These are phyloP conservation scores for Arachis monticola DNA, from an alignment of 331 rosid species.

Conservation along the genomic window DNA sequence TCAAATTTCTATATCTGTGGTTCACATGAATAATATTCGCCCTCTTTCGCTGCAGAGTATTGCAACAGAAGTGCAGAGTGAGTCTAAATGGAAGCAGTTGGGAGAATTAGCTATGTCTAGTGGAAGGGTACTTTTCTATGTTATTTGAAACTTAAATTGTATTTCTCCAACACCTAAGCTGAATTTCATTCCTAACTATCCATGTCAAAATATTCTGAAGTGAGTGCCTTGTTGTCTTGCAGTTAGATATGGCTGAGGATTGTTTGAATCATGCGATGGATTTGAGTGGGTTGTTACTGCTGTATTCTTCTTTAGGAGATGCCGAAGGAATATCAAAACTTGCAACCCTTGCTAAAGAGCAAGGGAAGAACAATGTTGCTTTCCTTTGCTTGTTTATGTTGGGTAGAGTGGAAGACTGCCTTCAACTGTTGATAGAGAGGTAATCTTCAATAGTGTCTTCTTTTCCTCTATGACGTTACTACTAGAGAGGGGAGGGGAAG, in stretches of 20 bases:
- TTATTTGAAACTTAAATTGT: slow-evolving; percentile 33
- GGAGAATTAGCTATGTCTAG: slow-evolving; percentile 96
- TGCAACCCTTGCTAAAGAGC: slow-evolving; percentile 88
- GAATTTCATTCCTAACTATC: slow-evolving; percentile 30
- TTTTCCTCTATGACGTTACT: slow-evolving; percentile 23
- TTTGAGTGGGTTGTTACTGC: slow-evolving; percentile 93
- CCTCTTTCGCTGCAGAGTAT: slow-evolving; percentile 65
- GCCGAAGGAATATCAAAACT: slow-evolving; percentile 89
- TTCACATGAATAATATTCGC: slow-evolving; percentile 26
- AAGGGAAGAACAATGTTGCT: slow-evolving; percentile 97
- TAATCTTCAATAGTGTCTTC: slow-evolving; percentile 38
- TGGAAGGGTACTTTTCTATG: slow-evolving; percentile 66
- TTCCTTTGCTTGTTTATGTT: slow-evolving; percentile 91
- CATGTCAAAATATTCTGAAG: not conserved
- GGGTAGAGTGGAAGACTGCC: slow-evolving; percentile 99
- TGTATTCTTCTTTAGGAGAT: slow-evolving; percentile 97
- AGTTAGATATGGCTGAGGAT: slow-evolving; percentile 98
- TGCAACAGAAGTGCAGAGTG: slow-evolving; percentile 62
- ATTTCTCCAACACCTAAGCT: not conserved
- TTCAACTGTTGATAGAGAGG: slow-evolving; percentile 92
- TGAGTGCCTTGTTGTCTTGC: slow-evolving; percentile 43
- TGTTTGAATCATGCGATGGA: slow-evolving; percentile 85
- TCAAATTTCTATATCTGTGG: slow-evolving; percentile 21
- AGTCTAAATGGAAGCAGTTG: slow-evolving; percentile 61
- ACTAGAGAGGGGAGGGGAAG: slow-evolving; percentile 4